Conservation (phyloP, 306 rosid species). For the Hippophae rhamnoides region DNA sequence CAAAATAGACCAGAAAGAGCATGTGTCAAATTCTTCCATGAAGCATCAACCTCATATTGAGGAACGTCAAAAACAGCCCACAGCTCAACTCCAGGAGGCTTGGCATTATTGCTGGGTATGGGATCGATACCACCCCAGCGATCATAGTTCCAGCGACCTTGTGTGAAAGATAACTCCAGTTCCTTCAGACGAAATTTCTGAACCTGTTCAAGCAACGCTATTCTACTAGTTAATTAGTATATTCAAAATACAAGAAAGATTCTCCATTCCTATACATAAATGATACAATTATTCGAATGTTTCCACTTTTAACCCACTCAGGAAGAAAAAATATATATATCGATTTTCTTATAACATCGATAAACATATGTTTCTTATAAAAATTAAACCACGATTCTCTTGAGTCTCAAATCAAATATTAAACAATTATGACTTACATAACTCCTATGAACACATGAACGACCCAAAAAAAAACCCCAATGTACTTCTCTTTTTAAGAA, state of each 20-base stretch:
- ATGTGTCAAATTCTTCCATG: conserved; percentile 92
- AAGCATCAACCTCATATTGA: conserved; percentile 52
- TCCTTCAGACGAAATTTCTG: conserved; percentile 61
- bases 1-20: conserved; percentile 87
- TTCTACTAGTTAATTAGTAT: conserved; percentile 10
- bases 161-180: conserved; percentile 91
- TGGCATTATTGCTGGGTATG: conserved; percentile 75
- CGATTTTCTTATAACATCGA: too few species aligned
- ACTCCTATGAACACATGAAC: too few species aligned
- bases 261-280: background rate
- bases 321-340: too few species aligned
- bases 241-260: background rate
- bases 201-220: conserved; percentile 60
- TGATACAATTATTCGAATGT: too few species aligned
- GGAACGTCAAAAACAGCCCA: conserved; percentile 91
- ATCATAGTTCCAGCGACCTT: conserved; percentile 96
- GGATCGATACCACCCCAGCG: conserved; percentile 94
- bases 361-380: too few species aligned
- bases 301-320: too few species aligned
- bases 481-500: too few species aligned
- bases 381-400: too few species aligned
- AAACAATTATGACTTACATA: too few species aligned
- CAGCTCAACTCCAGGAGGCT: conserved; percentile 93
- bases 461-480: too few species aligned
- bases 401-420: too few species aligned